Evolutionary conservation across 306 rosid species (phyloP), one percentile per base, ranked within the genome.

Genomic region (Cucurbita moschata): DNA sequence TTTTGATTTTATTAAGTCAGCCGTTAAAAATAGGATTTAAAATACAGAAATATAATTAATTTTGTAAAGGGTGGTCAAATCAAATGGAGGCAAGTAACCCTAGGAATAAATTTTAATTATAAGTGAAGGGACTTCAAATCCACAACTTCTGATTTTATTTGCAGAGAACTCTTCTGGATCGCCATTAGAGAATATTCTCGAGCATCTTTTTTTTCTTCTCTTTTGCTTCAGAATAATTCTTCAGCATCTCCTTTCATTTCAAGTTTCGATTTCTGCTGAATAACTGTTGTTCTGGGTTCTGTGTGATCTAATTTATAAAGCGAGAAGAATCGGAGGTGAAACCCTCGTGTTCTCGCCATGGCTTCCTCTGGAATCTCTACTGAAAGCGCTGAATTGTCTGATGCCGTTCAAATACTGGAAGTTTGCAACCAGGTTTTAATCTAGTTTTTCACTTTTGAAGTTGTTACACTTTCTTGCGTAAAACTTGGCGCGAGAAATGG

Each of bases 361-460:
- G 42, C 81, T 83, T 74, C 78, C 73, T 81, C 87, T 16, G 72
- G 81, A 56, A 40, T 77, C 69, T 60, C 77, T 43, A 58, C 46
- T 42, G 79, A 75, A 54, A 77, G 35, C 59, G 76, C 51, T 8
- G 83, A 81, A 37, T 39, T 78, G 19, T 51, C 51, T 47, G 60
- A 16, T 60, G 76, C 35, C 53, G 67, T 78, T 40, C 52, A 38
- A 42, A 52, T 23, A 23, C 52, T 74, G 1, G 56, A 79, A 7
- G 1, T 82, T 72, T 40, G 74, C 12, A 80, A 82, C 21, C 83
- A 75, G 87, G 91, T 85, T 19, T 62, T 59, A n/a, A 47, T 68
- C 57, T 42, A 42, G 75, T 18, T 76, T 5, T 4, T 39, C 18
- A 4, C 15, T 76, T 53, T 35, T 5, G 63, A 59, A 13, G 51